A percentile compares a stretch with the other conserved stretches of the same genome.
phyloP scores from a whole-genome alignment of 805 yeast species.

The Suhomyces canberraensis region DNA sequence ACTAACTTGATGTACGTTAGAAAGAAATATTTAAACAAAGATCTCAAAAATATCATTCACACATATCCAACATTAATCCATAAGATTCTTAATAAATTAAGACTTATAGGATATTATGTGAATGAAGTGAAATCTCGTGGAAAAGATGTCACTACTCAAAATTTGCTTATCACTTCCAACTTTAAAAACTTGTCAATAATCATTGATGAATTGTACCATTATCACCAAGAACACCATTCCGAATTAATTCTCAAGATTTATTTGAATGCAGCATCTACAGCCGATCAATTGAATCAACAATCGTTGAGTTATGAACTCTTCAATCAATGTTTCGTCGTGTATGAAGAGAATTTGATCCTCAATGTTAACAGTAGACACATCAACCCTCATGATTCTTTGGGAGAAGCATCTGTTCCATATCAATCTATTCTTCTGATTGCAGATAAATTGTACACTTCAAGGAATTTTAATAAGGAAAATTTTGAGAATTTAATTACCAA shows the following conservation, averaged over 20 bases:
- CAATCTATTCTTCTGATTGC: constrained; percentile 47
- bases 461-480: constrained; percentile 55
- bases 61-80: constrained; percentile 77
- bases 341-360: constrained; percentile 56
- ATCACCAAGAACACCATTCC: constrained; percentile 30
- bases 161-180: constrained; percentile 41
- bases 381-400: constrained; percentile 38
- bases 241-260: constrained; percentile 48
- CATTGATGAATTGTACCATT: constrained; percentile 60
- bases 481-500: constrained; percentile 82
- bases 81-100: constrained; percentile 55
- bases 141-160: constrained; percentile 20
- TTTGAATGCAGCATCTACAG: constrained; percentile 65
- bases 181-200: constrained; percentile 73
- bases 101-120: constrained; percentile 36
- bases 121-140: constrained; percentile 30
- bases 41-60: constrained; percentile 53
- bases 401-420: constrained; percentile 48
- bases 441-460: constrained; percentile 41
- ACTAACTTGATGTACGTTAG: constrained; percentile 33
- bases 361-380: constrained; percentile 6
- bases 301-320: constrained; percentile 84
- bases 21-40: constrained; percentile 48
- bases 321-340: constrained; percentile 81
- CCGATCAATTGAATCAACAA: constrained; percentile 71